phyloP scores from a whole-genome alignment of 2,329 filamentous ascomycete species.

The Claviceps cyperi region DNA sequence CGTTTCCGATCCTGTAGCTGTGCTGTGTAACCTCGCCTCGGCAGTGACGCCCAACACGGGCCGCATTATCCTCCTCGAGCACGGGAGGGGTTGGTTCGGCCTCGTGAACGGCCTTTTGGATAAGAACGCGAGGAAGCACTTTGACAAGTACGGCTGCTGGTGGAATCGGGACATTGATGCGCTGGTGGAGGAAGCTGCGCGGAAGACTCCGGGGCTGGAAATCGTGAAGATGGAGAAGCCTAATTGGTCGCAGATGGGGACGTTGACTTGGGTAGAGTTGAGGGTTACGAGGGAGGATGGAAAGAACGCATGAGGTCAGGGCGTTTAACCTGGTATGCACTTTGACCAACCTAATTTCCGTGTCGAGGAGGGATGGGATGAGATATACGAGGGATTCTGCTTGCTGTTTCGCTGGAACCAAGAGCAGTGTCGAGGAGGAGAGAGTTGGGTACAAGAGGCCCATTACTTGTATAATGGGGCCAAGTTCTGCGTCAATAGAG shows the following conservation, averaged over 20 bases:
- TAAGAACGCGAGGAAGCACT: conserved; percentile 38
- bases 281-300: conserved; percentile 10
- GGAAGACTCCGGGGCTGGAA: conserved; percentile 37
- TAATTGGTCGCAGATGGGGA: conserved; percentile 39
- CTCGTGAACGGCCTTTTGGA: conserved; percentile 43
- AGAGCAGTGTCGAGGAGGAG: too few relatives aligned
- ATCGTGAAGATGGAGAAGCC: conserved; percentile 40
- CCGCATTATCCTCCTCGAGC: conserved; percentile 46
- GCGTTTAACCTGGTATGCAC: too few relatives aligned
- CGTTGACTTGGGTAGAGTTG: conserved; percentile 44
- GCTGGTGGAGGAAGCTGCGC: conserved; percentile 35
- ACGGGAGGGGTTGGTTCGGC: conserved; percentile 41
- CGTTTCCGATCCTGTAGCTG: conserved; percentile 38
- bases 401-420: too few relatives aligned
- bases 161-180: conserved; percentile 50
- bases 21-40: conserved; percentile 39
- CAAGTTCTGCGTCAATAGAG: too few relatives aligned
- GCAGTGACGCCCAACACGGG: conserved; percentile 39
- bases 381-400: too few relatives aligned
- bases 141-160: conserved; percentile 49
- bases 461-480: too few relatives aligned
- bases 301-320: background rate
- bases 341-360: too few relatives aligned
- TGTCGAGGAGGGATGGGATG: too few relatives aligned
- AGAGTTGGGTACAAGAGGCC: too few relatives aligned